A percentile compares a stretch with the other conserved stretches of the same genome.
Evolutionary conservation across 768 basidiomycete species (phyloP).

Genomic region (Suillus bovinus): DNA sequence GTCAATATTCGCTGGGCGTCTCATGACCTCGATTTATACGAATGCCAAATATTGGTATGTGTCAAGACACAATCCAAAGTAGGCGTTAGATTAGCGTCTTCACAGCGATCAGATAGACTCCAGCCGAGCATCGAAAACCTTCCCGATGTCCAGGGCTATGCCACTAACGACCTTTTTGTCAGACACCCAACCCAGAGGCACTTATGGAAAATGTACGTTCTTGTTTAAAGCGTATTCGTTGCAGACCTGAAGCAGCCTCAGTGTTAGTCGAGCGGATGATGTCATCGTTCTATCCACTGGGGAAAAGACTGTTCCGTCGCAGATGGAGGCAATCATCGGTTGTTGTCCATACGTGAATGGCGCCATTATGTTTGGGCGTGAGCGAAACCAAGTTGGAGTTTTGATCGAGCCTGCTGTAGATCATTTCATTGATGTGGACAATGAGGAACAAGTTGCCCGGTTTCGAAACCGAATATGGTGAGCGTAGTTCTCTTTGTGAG

Average conservation of each 20-base stretch:
- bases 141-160: constrained; percentile 37
- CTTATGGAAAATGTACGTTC: constrained; percentile 41
- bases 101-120: constrained; percentile 1
- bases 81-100: background rate
- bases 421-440: constrained; percentile 16
- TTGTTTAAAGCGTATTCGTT: background rate
- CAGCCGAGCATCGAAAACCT: constrained; percentile 27
- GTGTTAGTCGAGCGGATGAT: constrained; percentile 37
- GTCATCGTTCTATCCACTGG: constrained; percentile 28
- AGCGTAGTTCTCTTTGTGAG: background rate
- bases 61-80: background rate
- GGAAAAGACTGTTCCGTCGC: constrained; percentile 31
- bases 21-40: constrained; percentile 36
- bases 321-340: constrained; percentile 23
- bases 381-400: constrained; percentile 26
- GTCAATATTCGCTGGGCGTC: constrained; percentile 17
- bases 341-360: constrained; percentile 19
- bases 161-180: constrained; percentile 42
- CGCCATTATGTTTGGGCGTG: constrained; percentile 31
- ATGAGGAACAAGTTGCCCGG: constrained; percentile 8
- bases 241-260: constrained; percentile 9
- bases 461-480: constrained; percentile 21
- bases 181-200: constrained; percentile 40
- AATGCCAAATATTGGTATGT: constrained; percentile 34
- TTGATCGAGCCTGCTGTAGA: constrained; percentile 26